Evolutionary conservation across 163 green algal genomes (phyloP), one percentile per base, ranked within the genome.

Genomic region (Prototheca stagnorum): DNA sequence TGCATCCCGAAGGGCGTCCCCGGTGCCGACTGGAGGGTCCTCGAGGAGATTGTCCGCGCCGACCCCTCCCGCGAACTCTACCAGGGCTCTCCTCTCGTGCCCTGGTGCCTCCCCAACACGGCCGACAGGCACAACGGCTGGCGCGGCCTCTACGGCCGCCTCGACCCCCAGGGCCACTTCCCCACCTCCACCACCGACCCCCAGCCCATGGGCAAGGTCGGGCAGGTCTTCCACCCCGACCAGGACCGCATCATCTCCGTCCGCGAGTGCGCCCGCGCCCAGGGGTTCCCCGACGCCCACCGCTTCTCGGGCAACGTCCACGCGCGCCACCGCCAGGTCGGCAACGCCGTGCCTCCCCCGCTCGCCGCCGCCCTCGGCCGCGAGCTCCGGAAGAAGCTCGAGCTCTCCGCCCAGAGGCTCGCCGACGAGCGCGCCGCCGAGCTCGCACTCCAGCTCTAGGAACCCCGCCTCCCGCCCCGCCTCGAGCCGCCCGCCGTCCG

Each of bases 141-240:
- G 87, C 73, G 91, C 17, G 87, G 87, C 11, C 72, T 96, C 49
- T 96, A 91, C 67, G 83, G 85, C 6, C 74, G 87, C 11, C 67
- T 96, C 39, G 87, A 94, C 71, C 81, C 62, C 33, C 44, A 61
- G 11, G 87, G 87, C 12, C 91, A 96, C 71, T 96, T 96, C 78
- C 87, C 87, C 56, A 96, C 87, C 40, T 85, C 77, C 57, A 91
- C 83, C 48, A 96, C 87, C 19, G 87, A 96, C 68, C 87, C 87
- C 3, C 82, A 96, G 68, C 87, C 87, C 54, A 96, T 96, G 87
- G 87, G 87, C 71, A 96, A 96, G 70, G 68, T 94, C 36, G 86
- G 86, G 9, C 88, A 95, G 79, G 92, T 95, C 36, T 93, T 97
- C 70, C 87, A 97, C 68, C 85, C 85, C 0, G 63, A 81, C 16